Percentiles rank a stretch among this genome's conserved stretches.
Conservation (phyloP, 768 basidiomycete species). For the Strobilomyces confusus region DNA sequence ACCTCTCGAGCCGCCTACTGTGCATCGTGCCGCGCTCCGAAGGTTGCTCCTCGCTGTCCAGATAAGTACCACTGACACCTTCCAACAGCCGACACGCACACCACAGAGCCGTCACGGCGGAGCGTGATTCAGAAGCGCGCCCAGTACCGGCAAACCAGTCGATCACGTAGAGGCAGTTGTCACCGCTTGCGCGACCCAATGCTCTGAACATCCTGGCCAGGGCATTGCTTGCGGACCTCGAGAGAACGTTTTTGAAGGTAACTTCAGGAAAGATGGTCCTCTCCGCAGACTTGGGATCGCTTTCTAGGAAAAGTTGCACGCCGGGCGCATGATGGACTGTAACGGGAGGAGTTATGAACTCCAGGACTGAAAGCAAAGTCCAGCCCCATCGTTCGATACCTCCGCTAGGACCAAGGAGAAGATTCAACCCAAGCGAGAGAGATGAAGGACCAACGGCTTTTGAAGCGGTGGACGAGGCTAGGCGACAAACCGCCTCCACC, state of each 20-base stretch:
- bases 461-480: slow-evolving; percentile 27
- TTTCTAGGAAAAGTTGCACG: slow-evolving; percentile 56
- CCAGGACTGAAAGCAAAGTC: slow-evolving; percentile 76
- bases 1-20: slow-evolving; percentile 57
- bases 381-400: slow-evolving; percentile 93
- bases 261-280: slow-evolving; percentile 54
- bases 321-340: slow-evolving; percentile 44
- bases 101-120: slow-evolving; percentile 76
- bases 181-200: slow-evolving; percentile 65
- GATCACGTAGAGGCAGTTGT: slow-evolving; percentile 67
- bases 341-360: slow-evolving; percentile 58
- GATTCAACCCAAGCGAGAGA: slow-evolving; percentile 52
- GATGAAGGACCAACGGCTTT: slow-evolving; percentile 31
- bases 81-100: slow-evolving; percentile 73
- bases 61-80: slow-evolving; percentile 54
- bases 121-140: slow-evolving; percentile 38
- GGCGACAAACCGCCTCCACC: slow-evolving; percentile 65
- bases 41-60: slow-evolving; percentile 29
- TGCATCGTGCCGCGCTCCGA: slow-evolving; percentile 2
- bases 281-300: slow-evolving; percentile 35
- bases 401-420: slow-evolving; percentile 74
- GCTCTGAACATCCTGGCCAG: slow-evolving; percentile 71
- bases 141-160: slow-evolving; percentile 75
- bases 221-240: slow-evolving; percentile 46
- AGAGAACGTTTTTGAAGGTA: slow-evolving; percentile 51